Evolutionary conservation across 1,284 basidiomycete species (phyloP).

Genomic region (Malassezia caprae): DNA sequence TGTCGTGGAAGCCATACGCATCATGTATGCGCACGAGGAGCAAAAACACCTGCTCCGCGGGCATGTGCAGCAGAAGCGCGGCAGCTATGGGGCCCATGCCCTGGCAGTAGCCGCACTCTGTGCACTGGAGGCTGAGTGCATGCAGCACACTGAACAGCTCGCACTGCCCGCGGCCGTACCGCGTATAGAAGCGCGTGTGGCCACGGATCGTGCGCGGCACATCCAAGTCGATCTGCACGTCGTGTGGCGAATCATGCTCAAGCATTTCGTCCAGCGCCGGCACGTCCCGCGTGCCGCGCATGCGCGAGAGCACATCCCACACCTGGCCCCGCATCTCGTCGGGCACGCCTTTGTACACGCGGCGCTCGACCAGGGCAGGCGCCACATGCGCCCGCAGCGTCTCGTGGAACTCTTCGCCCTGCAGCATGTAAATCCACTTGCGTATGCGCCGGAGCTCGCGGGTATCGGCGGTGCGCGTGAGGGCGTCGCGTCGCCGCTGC

Average conservation of each 20-base stretch:
- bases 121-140: constrained; percentile 72
- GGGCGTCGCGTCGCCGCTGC: constrained; percentile 15
- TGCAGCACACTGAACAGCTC: constrained; percentile 80
- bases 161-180: constrained; percentile 68
- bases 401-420: constrained; percentile 20
- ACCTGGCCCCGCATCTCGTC: constrained; percentile 87
- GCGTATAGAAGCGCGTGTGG: constrained; percentile 84
- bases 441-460: constrained; percentile 25
- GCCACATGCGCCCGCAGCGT: constrained; percentile 16
- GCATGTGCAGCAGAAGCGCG: constrained; percentile 80
- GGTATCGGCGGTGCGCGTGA: constrained; percentile 4
- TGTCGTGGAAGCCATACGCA: constrained; percentile 75
- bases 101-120: constrained; percentile 90
- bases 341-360: constrained; percentile 89
- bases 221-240: constrained; percentile 96
- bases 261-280: constrained; percentile 7
- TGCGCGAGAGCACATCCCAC: constrained; percentile 64
- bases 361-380: constrained; percentile 52
- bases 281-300: not conserved
- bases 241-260: constrained; percentile 62
- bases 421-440: constrained; percentile 35
- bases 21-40: constrained; percentile 62
- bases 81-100: constrained; percentile 98
- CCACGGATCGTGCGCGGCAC: constrained; percentile 92
- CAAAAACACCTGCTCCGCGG: constrained; percentile 61